Evolutionary conservation across 164 flowering plant species (phyloP).

Genomic region (Vitis labrusca): DNA sequence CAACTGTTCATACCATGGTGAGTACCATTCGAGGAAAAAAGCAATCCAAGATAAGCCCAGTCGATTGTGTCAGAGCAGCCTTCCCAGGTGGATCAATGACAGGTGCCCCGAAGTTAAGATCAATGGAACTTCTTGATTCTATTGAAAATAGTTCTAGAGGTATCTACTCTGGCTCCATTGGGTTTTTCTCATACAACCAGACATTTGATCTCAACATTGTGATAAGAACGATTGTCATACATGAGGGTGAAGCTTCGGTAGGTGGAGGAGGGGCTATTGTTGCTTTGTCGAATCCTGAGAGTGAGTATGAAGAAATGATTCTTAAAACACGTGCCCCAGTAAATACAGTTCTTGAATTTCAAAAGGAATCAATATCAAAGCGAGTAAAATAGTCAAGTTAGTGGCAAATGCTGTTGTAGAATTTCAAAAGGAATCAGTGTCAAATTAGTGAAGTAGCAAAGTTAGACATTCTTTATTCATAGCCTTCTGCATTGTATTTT

Average conservation of each 20-base stretch:
- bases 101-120: slow-evolving; percentile 95
- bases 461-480: no score
- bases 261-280: slow-evolving; percentile 98
- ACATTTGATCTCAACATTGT: slow-evolving; percentile 95
- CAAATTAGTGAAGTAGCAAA: no score
- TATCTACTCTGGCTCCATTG: slow-evolving; percentile 90
- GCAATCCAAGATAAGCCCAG: slow-evolving; percentile 39
- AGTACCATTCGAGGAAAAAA: slow-evolving; percentile 86
- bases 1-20: slow-evolving; percentile 95
- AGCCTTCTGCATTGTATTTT: no score
- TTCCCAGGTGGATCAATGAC: slow-evolving; percentile 99
- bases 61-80: slow-evolving; percentile 86
- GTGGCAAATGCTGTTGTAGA: no score
- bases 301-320: slow-evolving; percentile 86
- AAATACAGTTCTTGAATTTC: slow-evolving; percentile 52
- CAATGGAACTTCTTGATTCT: slow-evolving; percentile 93
- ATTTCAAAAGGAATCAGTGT: no score
- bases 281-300: slow-evolving; percentile 78
- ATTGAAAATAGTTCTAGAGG: slow-evolving; percentile 83
- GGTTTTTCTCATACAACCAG: slow-evolving; percentile 78
- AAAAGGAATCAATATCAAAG: slow-evolving; percentile 17
- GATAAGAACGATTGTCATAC: slow-evolving; percentile 82
- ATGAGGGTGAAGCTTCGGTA: slow-evolving; percentile 80
- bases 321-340: slow-evolving; percentile 78
- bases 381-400: no score